Base-by-base conservation (phyloP, 2,329 filamentous ascomycete species). In the Coniella vitis region DNA sequence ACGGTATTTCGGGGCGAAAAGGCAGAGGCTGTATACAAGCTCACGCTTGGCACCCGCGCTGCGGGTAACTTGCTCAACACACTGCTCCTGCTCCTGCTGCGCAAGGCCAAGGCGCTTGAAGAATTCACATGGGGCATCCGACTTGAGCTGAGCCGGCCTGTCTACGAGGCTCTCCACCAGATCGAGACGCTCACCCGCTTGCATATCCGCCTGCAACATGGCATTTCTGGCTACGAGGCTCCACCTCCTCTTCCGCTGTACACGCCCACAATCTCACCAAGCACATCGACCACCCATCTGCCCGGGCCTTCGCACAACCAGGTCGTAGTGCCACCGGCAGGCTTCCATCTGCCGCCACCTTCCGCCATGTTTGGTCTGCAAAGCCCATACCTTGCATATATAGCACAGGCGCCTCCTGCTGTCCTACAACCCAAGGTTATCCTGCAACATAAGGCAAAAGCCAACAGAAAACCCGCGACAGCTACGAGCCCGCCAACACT, bases 51-150 rank as follows among this genome's bases (percentile, higher is more conserved):
- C 57, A 74, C 65, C 48, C 63, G 70, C 29, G 79, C 74, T 60
- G 80, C 76, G 57, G 80, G 79, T 45, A 83, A 81, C 64, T 81
- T 84, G 49, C 70, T 84, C 61, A 84, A 80, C 55, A 81, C 78
- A 0, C 61, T 84, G 37, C 61, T 84, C 5, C 69, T 75, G 25
- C 58, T 82, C 58, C 74, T 77, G 1, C 59, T 84, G 52, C 76
- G 73, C 56, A 78, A 75, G 55, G 72, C 79, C 22, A 69, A 63
- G 38, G 65, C 69, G 1, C 67, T 84, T 20, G 79, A 84, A 58
- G 68, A 67, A 3, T 82, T 84, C 57, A 69, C 65, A 76, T 81
- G 81, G 81, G 81, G 84, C 59, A 76, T 83, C 47, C 73, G 78
- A 7, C 74, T 84, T 47, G 80, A 84, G 60, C 69, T 84, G 9